Evolutionary conservation across 495 filamentous ascomycete genomes (phyloP).

Genomic region (Penicillium desertorum): DNA sequence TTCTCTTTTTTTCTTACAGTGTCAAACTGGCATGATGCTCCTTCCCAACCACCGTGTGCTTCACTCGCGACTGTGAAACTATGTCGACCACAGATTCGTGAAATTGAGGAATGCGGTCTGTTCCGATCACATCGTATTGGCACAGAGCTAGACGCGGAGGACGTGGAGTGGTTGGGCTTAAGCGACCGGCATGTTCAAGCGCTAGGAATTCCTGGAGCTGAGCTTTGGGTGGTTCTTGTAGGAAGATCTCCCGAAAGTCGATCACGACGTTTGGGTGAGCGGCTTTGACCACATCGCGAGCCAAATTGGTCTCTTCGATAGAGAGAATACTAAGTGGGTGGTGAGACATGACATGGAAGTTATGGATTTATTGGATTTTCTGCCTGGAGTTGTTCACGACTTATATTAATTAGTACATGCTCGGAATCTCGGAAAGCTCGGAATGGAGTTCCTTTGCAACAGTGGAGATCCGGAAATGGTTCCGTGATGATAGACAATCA

Average conservation of each 20-base stretch:
- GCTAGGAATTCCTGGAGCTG: constrained; percentile 49
- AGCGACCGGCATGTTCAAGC: constrained; percentile 48
- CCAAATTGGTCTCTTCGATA: constrained; percentile 47
- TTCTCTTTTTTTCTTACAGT: constrained; percentile 38
- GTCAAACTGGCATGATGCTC: constrained; percentile 62
- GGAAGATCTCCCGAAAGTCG: constrained; percentile 53
- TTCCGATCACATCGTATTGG: constrained; percentile 64
- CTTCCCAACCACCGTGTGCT: constrained; percentile 55
- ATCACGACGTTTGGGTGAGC: constrained; percentile 45
- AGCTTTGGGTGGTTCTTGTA: constrained; percentile 52
- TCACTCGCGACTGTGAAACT: constrained; percentile 43
- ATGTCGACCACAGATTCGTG: constrained; percentile 65
- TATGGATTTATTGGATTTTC: neutral
- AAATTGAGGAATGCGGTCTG: constrained; percentile 57
- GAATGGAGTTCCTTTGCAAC: constrained; percentile 2
- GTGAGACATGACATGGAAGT: constrained; percentile 32
- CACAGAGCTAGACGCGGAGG: constrained; percentile 62
- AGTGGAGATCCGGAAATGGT: constrained; percentile 5
- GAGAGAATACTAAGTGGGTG: constrained; percentile 51
- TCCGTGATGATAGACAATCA: neutral
- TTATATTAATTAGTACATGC: constrained; percentile 2
- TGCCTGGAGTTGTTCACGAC: neutral
- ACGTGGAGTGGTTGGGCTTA: constrained; percentile 46
- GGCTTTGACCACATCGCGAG: constrained; percentile 47
- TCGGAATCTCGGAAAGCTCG: constrained; percentile 8